Evolutionary conservation across 805 yeast genomes (phyloP), one percentile per base, ranked within the genome.

Genomic region (Ogataea pignaliae): DNA sequence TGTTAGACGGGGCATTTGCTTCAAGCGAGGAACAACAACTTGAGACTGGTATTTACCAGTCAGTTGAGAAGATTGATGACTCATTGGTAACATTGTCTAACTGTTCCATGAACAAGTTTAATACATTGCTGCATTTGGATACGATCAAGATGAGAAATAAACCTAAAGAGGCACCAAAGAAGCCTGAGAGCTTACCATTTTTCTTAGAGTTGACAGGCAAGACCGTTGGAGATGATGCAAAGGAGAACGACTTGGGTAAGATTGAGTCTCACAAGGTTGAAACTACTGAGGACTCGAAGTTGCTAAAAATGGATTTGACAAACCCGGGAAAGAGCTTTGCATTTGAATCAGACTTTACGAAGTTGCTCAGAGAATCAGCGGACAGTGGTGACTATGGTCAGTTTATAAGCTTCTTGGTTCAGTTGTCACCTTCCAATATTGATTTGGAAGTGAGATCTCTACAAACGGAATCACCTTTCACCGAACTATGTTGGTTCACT

Each of bases 401-500:
- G 13, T 83, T 91, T 57, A 69, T 88, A 46, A 56, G 61, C 1
- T 76, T 70, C 55, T 60, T 93, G 29, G 69, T 80, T 10, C 57
- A 60, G 2, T 73, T 87, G 32, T 73, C 96, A 0, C 96, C 97
- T 4, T 73, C 96, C 1, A 65, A 76, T 2, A 73, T 88, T 21
- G 98, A 93, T 61, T 64, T 93, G 45, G 99, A 93, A 63, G 80
- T 93, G 45, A 80, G 95, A 56, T 84, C 97, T 2, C 63, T 93
- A 50, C 76, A 80, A 52, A 61, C 83, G 2, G 67, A 73, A 40
- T 79, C 83, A 16, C 95, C 95, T 13, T 76, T 78, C 54, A 53
- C 57, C 10, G 97, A 91, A 66, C 61, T 89, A 53, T 59, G 74
- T 0, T 63, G 69, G 48, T 88, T 91, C 52, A 69, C 89, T 12